Base-by-base conservation (phyloP, 2,329 filamentous ascomycete genomes). In the Phialophora expanda region DNA sequence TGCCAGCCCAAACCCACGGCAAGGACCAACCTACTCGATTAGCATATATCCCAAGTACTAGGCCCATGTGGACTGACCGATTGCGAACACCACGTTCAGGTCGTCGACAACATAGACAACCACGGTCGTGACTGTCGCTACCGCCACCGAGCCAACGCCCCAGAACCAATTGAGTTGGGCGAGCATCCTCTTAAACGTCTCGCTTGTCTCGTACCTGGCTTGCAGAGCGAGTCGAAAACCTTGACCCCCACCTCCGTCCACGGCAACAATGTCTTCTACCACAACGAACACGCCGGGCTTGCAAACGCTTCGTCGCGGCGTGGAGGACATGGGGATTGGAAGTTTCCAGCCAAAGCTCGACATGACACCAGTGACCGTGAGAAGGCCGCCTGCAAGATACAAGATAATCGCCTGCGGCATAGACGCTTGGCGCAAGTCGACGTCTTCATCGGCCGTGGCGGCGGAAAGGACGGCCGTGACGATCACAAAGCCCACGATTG, bases 11-110 rank as follows among this genome's bases (percentile, higher is more conserved):
- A 30, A 30, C 50, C 50, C 50, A 54, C 3, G 50, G 50, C 50
- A 54, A 54, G 50, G n/a, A 24, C 50, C 50, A 54, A 30, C 50
- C 50, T 54, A 54, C 50, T 48, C 50, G 50, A 54, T 54, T 54
- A 54, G 50, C 50, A 54, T 22, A 26, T 28, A 30, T 54, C 26
- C 7, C 50, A 24, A 54, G 50, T 54, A 26, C 50, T 17, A 30
- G 24, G 24, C 50, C 50, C 26, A 24, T 28, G 24, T 4, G 26
- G 50, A 54, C 50, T 54, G 20, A 54, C 50, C 50, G n/a, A 54
- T 54, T 24, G 50, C 50, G 50, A 54, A 30, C 24, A 54, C 50
- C 50, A 54, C 50, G 6, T 54, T 54, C 50, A 54, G 12, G 50
- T 54, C 50, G 11, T 54, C 14, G 50, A 54, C 50, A 30, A 54